Conservation (phyloP, 2,329 filamentous ascomycete genomes). For the Corinectria fuckeliana region DNA sequence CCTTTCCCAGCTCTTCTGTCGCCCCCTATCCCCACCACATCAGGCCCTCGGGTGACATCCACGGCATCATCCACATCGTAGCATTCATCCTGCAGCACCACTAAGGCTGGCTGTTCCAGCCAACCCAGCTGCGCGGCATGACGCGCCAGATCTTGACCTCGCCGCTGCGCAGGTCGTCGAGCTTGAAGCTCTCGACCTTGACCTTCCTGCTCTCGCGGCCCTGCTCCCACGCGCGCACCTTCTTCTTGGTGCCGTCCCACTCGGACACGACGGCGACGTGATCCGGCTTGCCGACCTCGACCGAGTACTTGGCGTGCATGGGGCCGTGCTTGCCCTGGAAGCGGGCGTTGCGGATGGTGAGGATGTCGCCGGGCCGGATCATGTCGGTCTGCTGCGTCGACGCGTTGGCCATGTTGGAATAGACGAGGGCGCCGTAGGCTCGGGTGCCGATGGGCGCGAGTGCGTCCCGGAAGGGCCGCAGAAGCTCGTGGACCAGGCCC, state of each 20-base stretch:
- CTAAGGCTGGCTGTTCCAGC: constrained; percentile 76
- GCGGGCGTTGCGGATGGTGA: constrained; percentile 88
- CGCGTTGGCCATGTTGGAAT: constrained; percentile 93
- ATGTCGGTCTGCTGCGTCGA: constrained; percentile 89
- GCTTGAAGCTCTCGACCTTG: constrained; percentile 90
- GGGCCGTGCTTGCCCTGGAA: constrained; percentile 96
- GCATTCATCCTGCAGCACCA: constrained; percentile 38
- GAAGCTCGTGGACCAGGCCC: constrained; percentile 77
- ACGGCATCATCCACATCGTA: constrained; percentile 19
- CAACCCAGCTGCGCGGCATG: constrained; percentile 90
- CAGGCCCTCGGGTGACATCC: constrained; percentile 23
- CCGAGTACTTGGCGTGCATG: constrained; percentile 92
- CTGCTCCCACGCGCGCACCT: constrained; percentile 94
- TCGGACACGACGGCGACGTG: constrained; percentile 93
- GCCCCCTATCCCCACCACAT: constrained; percentile 18
- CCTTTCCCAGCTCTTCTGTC: constrained; percentile 13
- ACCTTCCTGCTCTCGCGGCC: constrained; percentile 92
- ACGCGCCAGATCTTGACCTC: constrained; percentile 98
- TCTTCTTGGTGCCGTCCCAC: constrained; percentile 99
- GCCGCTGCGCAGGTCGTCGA: constrained; percentile 89
- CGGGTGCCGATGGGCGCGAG: constrained; percentile 86
- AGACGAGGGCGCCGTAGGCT: constrained; percentile 89
- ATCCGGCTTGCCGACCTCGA: constrained; percentile 85
- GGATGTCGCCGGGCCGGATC: constrained; percentile 90
- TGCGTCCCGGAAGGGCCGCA: constrained; percentile 75